Evolutionary conservation across 2,329 filamentous ascomycete genomes (phyloP), one percentile per base, ranked within the genome.

Genomic region (Colletotrichum limetticola): DNA sequence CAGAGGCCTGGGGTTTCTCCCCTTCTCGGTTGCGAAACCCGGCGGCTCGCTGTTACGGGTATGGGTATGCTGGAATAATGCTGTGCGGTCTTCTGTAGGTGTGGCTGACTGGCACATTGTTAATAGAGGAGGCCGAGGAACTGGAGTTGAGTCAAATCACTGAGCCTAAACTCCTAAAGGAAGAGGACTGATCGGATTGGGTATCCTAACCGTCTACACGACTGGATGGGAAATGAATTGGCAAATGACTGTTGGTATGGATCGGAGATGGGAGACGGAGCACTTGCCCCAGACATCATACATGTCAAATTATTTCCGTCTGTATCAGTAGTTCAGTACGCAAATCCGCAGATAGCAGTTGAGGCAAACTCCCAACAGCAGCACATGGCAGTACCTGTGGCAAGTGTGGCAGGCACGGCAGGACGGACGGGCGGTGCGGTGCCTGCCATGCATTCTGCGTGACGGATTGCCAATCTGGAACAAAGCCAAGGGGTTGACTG

Each of bases 381-480:
- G 14, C 42, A 49, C 53, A 60, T 66, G 59, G 26, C 32, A 35
- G 1, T 35, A 35, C 32, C 32, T 35, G 32, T 35, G 32, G 32
- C 32, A 35, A 35, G 32, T 35, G 32, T 35, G 32, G 32, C 42
- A 65, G 63, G 56, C 56, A 28, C 42, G 53, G 37, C 53, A n/a
- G 57, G 52, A 53, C n/a, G 28, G 14, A 53, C 42, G 7, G 65
- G 58, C 28, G 32, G 32, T 28, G 59, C 59, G 19, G 30, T 26
- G 28, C 22, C 28, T 68, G 69, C 69, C 58, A 53, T 59, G 66
- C 69, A 64, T 11, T 59, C 53, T 46, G 59, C 66, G 70, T 60
- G 66, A 72, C 70, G 55, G 66, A 65, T 70, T 19, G 60, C 42
- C 55, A 65, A 65, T 72, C 70, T 72, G 66, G 66, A 72, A 72